Conservation (phyloP, 805 yeast species). For the Candida golubevii region DNA sequence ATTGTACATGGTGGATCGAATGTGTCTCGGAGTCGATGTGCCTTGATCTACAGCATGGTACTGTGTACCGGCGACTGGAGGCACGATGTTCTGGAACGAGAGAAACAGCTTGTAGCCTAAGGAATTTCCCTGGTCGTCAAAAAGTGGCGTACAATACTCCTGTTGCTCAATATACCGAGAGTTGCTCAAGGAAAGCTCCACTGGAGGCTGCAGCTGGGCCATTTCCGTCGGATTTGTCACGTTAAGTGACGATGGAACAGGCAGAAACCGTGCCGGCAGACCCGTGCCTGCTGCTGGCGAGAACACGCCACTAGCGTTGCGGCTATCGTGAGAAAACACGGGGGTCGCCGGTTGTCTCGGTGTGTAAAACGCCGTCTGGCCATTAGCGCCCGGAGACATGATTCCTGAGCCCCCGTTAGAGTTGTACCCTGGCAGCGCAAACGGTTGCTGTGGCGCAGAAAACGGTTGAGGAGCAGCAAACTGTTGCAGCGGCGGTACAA, state of each 20-base stretch:
- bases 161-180: constrained; percentile 12
- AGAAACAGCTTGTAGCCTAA: constrained; percentile 43
- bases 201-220: constrained; percentile 5
- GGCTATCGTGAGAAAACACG: background rate
- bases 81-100: constrained; percentile 72
- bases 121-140: constrained; percentile 7
- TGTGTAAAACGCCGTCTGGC: constrained; percentile 3
- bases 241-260: constrained; percentile 1
- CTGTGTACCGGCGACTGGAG: constrained; percentile 78
- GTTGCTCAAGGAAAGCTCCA: constrained; percentile 10
- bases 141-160: constrained; percentile 14
- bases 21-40: constrained; percentile 72
- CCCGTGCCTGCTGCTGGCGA: background rate
- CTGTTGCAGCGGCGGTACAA: constrained; percentile 3
- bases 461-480: background rate
- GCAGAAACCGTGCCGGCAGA: background rate
- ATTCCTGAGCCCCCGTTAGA: background rate
- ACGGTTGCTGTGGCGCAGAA: constrained; percentile 2
- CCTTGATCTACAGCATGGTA: constrained; percentile 77
- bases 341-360: constrained; percentile 6
- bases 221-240: constrained; percentile 10
- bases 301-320: background rate
- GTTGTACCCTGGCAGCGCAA: constrained; percentile 1
- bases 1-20: constrained; percentile 75
- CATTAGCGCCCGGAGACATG: background rate